phyloP scores from a whole-genome alignment of 2,329 filamentous ascomycete species.

The Huntiella omanensis region DNA sequence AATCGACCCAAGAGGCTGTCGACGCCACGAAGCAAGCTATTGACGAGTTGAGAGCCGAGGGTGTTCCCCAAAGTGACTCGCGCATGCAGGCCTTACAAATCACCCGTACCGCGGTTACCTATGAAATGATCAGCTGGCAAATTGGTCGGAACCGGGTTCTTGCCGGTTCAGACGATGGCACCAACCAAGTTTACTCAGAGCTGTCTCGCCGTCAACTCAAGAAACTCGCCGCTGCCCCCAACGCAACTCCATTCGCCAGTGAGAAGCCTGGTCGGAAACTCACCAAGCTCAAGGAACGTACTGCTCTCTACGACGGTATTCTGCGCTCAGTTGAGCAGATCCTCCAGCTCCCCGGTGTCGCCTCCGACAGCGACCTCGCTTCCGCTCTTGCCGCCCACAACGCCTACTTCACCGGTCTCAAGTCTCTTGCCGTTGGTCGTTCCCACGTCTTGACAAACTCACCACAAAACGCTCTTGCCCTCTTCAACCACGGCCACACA shows the following conservation, averaged over 20 bases:
- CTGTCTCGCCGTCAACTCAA: slow-evolving; percentile 30
- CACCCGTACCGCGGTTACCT: slow-evolving; percentile 82
- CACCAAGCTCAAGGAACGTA: slow-evolving; percentile 64
- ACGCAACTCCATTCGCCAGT: slow-evolving; percentile 18
- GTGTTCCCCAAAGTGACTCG: slow-evolving; percentile 62
- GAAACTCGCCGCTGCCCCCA: slow-evolving; percentile 24
- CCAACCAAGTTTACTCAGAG: slow-evolving; percentile 32
- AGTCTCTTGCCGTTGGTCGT: slow-evolving; percentile 68
- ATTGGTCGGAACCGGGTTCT: slow-evolving; percentile 83
- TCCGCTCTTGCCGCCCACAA: slow-evolving; percentile 60
- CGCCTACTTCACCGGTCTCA: slow-evolving; percentile 74
- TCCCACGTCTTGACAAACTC: slow-evolving; percentile 62
- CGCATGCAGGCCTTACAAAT: slow-evolving; percentile 87
- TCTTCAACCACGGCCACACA: slow-evolving; percentile 51
- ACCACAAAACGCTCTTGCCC: slow-evolving; percentile 62
- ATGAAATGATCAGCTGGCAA: slow-evolving; percentile 84
- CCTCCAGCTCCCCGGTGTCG: slow-evolving; percentile 75
- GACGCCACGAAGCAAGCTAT: slow-evolving; percentile 88
- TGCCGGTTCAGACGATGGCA: slow-evolving; percentile 65
- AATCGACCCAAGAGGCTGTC: slow-evolving; percentile 78
- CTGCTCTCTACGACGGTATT: slow-evolving; percentile 78
- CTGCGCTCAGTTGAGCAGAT: slow-evolving; percentile 81
- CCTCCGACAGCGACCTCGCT: slow-evolving; percentile 60
- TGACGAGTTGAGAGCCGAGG: slow-evolving; percentile 71
- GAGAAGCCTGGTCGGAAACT: slow-evolving; percentile 56